Percentiles rank a stretch among this genome's conserved stretches.
These are phyloP conservation scores for Geotrichum klebahnii DNA, from an alignment of 1,139 yeast species.

Conservation along the genomic window DNA sequence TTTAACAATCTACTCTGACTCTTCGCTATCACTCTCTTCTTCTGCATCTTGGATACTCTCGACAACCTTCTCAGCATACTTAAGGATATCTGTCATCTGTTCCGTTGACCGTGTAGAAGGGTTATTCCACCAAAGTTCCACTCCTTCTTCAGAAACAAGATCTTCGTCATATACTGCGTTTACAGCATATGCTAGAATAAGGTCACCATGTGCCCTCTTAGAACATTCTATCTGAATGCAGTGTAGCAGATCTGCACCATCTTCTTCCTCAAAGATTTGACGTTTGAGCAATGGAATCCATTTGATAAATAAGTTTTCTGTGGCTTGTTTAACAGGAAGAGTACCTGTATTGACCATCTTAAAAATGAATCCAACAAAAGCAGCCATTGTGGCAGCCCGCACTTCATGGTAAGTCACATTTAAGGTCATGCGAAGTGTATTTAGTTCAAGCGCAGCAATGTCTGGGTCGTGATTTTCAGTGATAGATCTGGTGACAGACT, in stretches of 20 bases:
- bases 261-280: slow-evolving; percentile 76
- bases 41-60: slow-evolving; percentile 89
- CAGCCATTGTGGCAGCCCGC: slow-evolving; percentile 70
- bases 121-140: slow-evolving; percentile 75
- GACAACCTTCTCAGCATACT: slow-evolving; percentile 64
- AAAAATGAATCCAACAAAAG: slow-evolving; percentile 62
- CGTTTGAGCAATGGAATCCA: slow-evolving; percentile 75
- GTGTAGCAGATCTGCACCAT: slow-evolving; percentile 68
- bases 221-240: slow-evolving; percentile 53
- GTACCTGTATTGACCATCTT: slow-evolving; percentile 75
- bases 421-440: slow-evolving; percentile 95
- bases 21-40: slow-evolving; percentile 59
- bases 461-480: slow-evolving; percentile 89
- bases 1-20: slow-evolving; percentile 38
- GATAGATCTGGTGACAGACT: slow-evolving; percentile 88
- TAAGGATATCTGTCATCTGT: slow-evolving; percentile 49
- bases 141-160: slow-evolving; percentile 73
- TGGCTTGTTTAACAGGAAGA: slow-evolving; percentile 68
- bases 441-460: slow-evolving; percentile 85
- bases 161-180: slow-evolving; percentile 74
- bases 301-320: slow-evolving; percentile 63
- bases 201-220: slow-evolving; percentile 43
- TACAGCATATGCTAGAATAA: slow-evolving; percentile 58
- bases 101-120: slow-evolving; percentile 45
- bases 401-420: slow-evolving; percentile 93